These are phyloP conservation scores for Sphaerostilbella broomeana DNA, from an alignment of 2,329 filamentous ascomycete species.

Conservation along the genomic window DNA sequence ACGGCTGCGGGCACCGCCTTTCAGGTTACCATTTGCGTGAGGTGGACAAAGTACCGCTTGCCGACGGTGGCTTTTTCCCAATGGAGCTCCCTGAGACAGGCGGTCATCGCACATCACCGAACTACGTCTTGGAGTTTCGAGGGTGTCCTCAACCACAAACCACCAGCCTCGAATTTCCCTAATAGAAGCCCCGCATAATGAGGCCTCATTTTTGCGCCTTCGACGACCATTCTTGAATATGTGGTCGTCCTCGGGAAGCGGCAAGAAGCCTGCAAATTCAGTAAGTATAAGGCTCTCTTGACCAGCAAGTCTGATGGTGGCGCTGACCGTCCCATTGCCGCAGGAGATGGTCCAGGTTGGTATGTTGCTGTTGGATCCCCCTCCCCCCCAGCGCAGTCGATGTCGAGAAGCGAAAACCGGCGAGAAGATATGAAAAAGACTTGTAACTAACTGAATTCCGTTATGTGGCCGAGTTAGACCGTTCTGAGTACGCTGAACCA, in stretches of 20 bases:
- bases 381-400: not conserved
- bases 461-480: constrained; percentile 37
- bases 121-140: not conserved
- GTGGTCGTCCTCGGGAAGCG: constrained; percentile 59
- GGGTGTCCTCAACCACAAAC: constrained; percentile 2
- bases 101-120: constrained; percentile 4
- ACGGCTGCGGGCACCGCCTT: not conserved
- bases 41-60: no score
- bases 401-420: constrained; percentile 2
- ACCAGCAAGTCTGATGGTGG: constrained; percentile 14
- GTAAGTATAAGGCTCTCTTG: constrained; percentile 38
- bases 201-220: constrained; percentile 19
- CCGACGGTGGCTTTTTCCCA: no score
- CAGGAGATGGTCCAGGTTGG: constrained; percentile 99
- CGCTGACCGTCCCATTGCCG: constrained; percentile 35
- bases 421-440: constrained; percentile 12
- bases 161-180: constrained; percentile 1
- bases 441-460: constrained; percentile 22
- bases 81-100: not conserved
- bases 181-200: constrained; percentile 24
- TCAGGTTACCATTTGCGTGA: no score
- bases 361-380: constrained; percentile 50
- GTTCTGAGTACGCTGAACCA: constrained; percentile 52
- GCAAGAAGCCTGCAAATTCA: constrained; percentile 67
- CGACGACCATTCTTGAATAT: constrained; percentile 36